Evolutionary conservation across 208 protist genomes (phyloP).

Genomic region (Leishmania guyanensis): DNA sequence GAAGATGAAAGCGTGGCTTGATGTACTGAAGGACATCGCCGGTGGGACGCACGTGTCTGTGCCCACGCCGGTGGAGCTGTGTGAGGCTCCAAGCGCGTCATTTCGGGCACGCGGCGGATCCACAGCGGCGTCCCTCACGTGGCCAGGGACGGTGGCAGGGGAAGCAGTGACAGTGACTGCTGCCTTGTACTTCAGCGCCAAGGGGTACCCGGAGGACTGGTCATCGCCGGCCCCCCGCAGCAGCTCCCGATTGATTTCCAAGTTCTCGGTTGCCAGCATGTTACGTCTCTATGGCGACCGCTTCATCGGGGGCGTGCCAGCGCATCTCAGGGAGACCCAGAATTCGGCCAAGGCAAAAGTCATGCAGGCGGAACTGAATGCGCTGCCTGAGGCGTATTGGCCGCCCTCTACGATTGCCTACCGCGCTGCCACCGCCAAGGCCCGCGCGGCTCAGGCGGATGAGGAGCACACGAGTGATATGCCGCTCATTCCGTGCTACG

Average conservation of each 20-base stretch:
- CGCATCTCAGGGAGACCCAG: conserved; percentile 29
- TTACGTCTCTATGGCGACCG: conserved; percentile 41
- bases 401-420: conserved; percentile 36
- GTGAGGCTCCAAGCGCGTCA: conserved; percentile 26
- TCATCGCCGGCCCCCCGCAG: conserved; percentile 18
- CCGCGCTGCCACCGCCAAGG: conserved; percentile 2
- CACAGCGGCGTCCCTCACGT: background rate
- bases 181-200: conserved; percentile 53
- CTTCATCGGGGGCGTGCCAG: conserved; percentile 46
- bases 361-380: conserved; percentile 32
- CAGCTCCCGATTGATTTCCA: conserved; percentile 33
- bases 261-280: conserved; percentile 45
- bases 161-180: conserved; percentile 21
- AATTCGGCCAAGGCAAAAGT: conserved; percentile 4
- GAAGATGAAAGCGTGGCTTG: conserved; percentile 60
- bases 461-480: background rate
- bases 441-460: background rate
- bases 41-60: conserved; percentile 35
- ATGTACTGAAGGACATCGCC: conserved; percentile 56
- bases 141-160: background rate
- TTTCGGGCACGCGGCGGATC: conserved; percentile 12
- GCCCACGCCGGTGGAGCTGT: conserved; percentile 30
- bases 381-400: conserved; percentile 29
- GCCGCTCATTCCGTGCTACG: conserved; percentile 16
- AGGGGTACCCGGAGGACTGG: conserved; percentile 55